Evolutionary conservation across 2,329 filamentous ascomycete species (phyloP).

Genomic region (Helminthosporium solani): DNA sequence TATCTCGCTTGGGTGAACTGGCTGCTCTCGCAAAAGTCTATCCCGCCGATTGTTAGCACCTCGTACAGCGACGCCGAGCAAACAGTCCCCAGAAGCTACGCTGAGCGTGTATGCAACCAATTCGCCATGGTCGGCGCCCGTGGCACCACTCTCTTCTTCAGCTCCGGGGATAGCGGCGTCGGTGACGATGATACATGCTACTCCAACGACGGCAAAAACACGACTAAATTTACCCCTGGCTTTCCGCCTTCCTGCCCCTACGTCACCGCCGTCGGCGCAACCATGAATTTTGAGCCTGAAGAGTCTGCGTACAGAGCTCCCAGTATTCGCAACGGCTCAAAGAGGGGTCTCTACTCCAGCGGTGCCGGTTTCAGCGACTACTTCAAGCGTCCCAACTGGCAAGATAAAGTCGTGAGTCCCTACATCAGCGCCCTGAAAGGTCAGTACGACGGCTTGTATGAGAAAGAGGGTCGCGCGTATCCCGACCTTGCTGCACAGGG

Average conservation of each 20-base stretch:
- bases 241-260: constrained; percentile 70
- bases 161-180: constrained; percentile 63
- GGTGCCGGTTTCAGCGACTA: constrained; percentile 53
- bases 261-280: constrained; percentile 66
- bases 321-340: constrained; percentile 6
- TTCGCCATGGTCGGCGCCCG: constrained; percentile 67
- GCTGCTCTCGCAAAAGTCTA: constrained; percentile 55
- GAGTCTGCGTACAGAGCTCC: constrained; percentile 45
- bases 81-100: constrained; percentile 61
- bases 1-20: constrained; percentile 65
- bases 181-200: constrained; percentile 52
- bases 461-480: constrained; percentile 57
- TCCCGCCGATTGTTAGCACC: constrained; percentile 64
- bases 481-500: constrained; percentile 66
- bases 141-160: constrained; percentile 65
- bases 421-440: constrained; percentile 48
- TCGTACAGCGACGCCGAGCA: constrained; percentile 70
- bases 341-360: constrained; percentile 54
- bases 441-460: constrained; percentile 52
- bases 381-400: constrained; percentile 52
- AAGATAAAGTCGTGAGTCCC: constrained; percentile 45
- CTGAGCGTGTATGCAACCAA: constrained; percentile 61
- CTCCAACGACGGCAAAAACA: constrained; percentile 60
- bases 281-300: constrained; percentile 56
- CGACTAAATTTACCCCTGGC: constrained; percentile 57